Base-by-base conservation (phyloP, 805 yeast genomes). In the Sugiyamaella qingdaonensis region DNA sequence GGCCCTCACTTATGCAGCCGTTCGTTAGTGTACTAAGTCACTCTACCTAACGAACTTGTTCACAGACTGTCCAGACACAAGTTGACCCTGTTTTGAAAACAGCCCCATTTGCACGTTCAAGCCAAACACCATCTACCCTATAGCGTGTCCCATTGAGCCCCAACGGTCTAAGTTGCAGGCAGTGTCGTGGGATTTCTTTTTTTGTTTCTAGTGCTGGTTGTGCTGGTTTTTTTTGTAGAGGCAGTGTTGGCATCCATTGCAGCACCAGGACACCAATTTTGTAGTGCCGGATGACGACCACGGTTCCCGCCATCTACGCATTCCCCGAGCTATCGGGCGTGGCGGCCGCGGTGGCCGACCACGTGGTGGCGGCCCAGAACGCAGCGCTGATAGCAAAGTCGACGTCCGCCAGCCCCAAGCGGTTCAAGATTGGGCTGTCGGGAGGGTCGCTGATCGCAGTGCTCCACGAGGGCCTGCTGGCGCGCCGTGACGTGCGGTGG, bases 291-390 rank as follows among this genome's bases (percentile, higher is more conserved):
- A 89, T 89, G 96, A 88, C 96, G 1, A 88, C 96, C 2, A 87
- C 96, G 4, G 96, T 90, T 21, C 98, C 99, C 16, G 82, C 89
- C 56, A 85, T 92, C 49, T 91, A 88, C 77, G 88, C 97, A 48
- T 92, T 94, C 68, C 94, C 90, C 43, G 95, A 87, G 68, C 85
- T 88, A 64, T 76, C 82, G 29, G 94, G 88, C 14, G 97, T 92
- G 32, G 97, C 98, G 1, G 95, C 87, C 51, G 98, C 98, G 21
- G 96, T 92, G 29, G 97, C 97, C 0, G 97, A 94, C 70, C 96
- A 91, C 69, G 85, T 92, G 47, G 82, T 90, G 34, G 81, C 87
- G 29, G 95, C 96, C 10, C 98, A 94, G 71, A 88, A 91, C 64
- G 70, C 78, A 56, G 80, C 90, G 9, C 71, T 86, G 42, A 59